Evolutionary conservation across 139 green algal species (phyloP).

Genomic region (Pleodorina starrii): DNA sequence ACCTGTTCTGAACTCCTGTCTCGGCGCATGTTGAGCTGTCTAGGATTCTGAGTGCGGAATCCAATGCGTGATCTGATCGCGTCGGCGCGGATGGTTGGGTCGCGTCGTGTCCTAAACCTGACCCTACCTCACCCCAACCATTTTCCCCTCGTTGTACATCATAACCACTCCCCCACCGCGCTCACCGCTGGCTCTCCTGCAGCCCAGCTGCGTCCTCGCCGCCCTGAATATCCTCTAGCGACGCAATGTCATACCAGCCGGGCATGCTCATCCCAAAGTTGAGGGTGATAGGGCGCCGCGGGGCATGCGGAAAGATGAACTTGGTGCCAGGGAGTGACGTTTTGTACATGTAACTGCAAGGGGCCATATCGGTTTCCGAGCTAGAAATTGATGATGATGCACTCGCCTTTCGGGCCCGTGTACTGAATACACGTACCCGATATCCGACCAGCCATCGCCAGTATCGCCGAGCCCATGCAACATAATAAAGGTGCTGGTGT

Average conservation of each 20-base stretch:
- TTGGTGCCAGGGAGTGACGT: slow-evolving; percentile 54
- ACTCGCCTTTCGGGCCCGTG: no score
- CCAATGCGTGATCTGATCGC: no score
- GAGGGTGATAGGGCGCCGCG: slow-evolving; percentile 70
- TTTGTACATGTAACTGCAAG: slow-evolving; percentile 52
- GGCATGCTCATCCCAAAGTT: slow-evolving; percentile 80
- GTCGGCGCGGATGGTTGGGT: no score
- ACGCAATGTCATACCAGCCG: slow-evolving; percentile 71
- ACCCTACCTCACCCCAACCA: no score
- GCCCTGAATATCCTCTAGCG: slow-evolving; percentile 68
- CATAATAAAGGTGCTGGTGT: slow-evolving; percentile 64
- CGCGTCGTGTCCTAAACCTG: no score
- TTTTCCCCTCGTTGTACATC: no score
- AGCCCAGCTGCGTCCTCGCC: slow-evolving; percentile 71
- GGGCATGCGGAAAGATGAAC: slow-evolving; percentile 75
- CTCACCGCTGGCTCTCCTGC: slow-evolving; percentile 68
- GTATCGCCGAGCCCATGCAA: slow-evolving; percentile 79
- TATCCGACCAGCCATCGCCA: slow-evolving; percentile 65
- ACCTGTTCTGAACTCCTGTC: no score
- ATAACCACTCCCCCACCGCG: no score
- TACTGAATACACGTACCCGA: slow-evolving; percentile 49
- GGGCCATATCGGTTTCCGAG: no score
- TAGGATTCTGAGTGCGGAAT: no score
- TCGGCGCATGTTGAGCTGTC: no score
- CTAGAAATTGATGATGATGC: no score